Conservation (phyloP, 257 asterid genomes). For the Ilex aquifolium region DNA sequence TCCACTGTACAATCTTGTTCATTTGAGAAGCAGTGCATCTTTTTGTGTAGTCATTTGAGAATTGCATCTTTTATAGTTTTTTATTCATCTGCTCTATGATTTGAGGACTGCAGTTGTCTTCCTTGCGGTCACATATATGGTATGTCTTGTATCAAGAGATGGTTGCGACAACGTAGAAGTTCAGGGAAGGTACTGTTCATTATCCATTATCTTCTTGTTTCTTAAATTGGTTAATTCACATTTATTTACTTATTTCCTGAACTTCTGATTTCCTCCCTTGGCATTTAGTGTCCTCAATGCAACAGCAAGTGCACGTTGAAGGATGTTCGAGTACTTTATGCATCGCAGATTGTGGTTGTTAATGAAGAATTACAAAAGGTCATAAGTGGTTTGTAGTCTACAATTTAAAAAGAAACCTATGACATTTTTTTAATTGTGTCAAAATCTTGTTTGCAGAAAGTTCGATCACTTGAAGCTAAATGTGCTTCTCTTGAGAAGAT, state of each 20-base stretch:
- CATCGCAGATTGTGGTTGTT: slow-evolving; percentile 52
- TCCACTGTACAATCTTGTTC: not conserved
- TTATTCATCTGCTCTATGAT: not conserved
- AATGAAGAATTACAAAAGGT: slow-evolving; percentile 82
- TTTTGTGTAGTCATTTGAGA: not conserved
- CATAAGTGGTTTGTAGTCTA: slow-evolving; percentile 2
- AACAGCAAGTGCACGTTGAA: slow-evolving; percentile 52
- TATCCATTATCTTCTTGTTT: slow-evolving; percentile 1
- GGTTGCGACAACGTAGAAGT: slow-evolving; percentile 54
- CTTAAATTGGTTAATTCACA: not conserved
- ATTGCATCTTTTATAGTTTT: not conserved
- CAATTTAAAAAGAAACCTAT: not conserved
- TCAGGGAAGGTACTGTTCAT: slow-evolving; percentile 54
- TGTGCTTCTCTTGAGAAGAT: slow-evolving; percentile 55
- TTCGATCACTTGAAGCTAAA: slow-evolving; percentile 54
- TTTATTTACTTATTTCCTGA: not conserved
- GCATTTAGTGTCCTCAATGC: slow-evolving; percentile 88
- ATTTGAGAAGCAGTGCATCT: not conserved
- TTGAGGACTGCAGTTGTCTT: slow-evolving; percentile 54
- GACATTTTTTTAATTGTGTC: slow-evolving; percentile 3
- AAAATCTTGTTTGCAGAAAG: slow-evolving; percentile 43
- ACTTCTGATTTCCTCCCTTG: slow-evolving; percentile 5
- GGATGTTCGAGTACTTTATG: slow-evolving; percentile 73
- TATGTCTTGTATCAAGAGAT: slow-evolving; percentile 71
- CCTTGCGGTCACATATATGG: slow-evolving; percentile 96